These are phyloP conservation scores for Taiozyma sp. DNA, from an alignment of 1,139 yeast genomes.

Conservation along the genomic window DNA sequence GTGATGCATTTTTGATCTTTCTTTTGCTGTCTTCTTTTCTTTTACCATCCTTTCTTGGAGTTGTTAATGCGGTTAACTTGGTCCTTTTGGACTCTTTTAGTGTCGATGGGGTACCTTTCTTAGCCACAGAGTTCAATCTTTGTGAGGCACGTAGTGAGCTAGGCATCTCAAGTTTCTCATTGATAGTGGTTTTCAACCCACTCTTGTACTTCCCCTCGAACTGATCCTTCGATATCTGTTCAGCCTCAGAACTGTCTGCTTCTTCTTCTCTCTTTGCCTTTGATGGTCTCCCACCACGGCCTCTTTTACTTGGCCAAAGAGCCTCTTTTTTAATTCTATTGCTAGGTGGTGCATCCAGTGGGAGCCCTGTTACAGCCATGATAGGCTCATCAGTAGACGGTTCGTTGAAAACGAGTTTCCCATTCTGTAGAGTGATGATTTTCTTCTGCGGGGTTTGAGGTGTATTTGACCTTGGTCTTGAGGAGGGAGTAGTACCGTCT, in stretches of 20 bases:
- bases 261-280: conserved; percentile 3
- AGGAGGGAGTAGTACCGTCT: background rate
- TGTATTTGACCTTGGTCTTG: conserved; percentile 25
- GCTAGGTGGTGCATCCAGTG: conserved; percentile 59
- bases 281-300: conserved; percentile 2
- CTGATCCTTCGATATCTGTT: conserved; percentile 3
- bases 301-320: conserved; percentile 34
- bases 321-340: conserved; percentile 47
- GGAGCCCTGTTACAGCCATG: conserved; percentile 51
- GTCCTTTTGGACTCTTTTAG: background rate
- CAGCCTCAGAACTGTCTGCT: conserved; percentile 7
- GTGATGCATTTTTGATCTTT: conserved; percentile 24
- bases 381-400: conserved; percentile 49
- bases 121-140: conserved; percentile 14
- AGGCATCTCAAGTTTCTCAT: conserved; percentile 30
- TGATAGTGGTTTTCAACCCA: conserved; percentile 31
- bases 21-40: conserved; percentile 13
- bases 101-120: conserved; percentile 12
- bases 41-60: conserved; percentile 8
- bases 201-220: background rate
- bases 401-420: conserved; percentile 31
- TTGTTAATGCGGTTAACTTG: background rate
- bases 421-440: conserved; percentile 1
- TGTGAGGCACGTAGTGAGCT: conserved; percentile 32
- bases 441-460: conserved; percentile 1